Evolutionary conservation across 1,139 yeast genomes (phyloP).

Genomic region (Pneumocystis canis): DNA sequence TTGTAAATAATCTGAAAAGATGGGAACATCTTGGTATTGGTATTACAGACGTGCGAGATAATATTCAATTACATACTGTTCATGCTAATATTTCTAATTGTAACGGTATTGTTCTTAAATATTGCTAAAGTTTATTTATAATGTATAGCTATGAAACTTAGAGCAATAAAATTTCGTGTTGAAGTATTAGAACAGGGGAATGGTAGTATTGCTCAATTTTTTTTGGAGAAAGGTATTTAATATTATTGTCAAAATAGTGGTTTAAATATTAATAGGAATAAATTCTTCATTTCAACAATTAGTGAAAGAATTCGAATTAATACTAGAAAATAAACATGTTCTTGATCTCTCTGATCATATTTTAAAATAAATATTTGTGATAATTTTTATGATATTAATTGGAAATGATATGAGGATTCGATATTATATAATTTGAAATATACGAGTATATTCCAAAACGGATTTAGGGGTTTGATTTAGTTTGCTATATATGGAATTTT

Average conservation of each 20-base stretch:
- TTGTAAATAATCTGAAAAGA: not conserved
- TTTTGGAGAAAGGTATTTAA: constrained; percentile 10
- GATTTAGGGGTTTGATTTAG: not conserved
- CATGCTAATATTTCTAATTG: constrained; percentile 9
- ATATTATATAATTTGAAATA: not conserved
- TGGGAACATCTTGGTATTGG: constrained; percentile 8
- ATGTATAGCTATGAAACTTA: constrained; percentile 8
- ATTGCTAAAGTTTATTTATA: not conserved
- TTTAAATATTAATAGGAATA: not conserved
- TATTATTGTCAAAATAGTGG: not conserved
- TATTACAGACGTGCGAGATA: constrained; percentile 8
- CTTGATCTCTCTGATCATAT: not conserved
- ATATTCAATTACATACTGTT: constrained; percentile 4
- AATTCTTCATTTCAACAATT: not conserved
- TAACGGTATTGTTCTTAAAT: constrained; percentile 3
- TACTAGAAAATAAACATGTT: not conserved
- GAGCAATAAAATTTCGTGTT: constrained; percentile 9
- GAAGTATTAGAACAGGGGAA: constrained; percentile 3
- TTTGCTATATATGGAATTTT: not conserved
- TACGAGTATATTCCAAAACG: not conserved
- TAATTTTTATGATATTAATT: not conserved
- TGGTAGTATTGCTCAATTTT: constrained; percentile 9
- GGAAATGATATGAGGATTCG: not conserved
- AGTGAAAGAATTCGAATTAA: not conserved
- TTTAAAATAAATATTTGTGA: not conserved